A percentile compares a stretch with the other conserved stretches of the same genome.
These are phyloP conservation scores for Trametes punicea DNA, from an alignment of 768 basidiomycete genomes.

Conservation along the genomic window DNA sequence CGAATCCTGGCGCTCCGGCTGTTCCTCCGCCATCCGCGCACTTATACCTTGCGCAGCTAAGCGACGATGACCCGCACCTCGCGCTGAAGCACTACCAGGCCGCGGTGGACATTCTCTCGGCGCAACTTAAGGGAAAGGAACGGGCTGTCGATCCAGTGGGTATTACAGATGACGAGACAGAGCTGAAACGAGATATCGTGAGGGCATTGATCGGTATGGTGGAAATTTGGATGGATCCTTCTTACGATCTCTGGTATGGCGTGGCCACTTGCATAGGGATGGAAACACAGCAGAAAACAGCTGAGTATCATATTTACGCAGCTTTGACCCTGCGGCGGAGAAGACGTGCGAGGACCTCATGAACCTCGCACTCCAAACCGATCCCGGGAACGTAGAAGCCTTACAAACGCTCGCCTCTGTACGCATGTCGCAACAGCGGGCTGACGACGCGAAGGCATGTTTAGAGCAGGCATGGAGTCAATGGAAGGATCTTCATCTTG, in stretches of 20 bases:
- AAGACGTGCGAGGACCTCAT: constrained; percentile 78
- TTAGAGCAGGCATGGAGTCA: constrained; percentile 64
- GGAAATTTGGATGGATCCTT: constrained; percentile 95
- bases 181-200: constrained; percentile 66
- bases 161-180: constrained; percentile 46
- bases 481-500: constrained; percentile 68
- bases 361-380: constrained; percentile 64
- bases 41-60: constrained; percentile 85
- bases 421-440: constrained; percentile 80
- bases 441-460: constrained; percentile 74
- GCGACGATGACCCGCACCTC: constrained; percentile 67
- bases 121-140: constrained; percentile 74
- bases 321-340: constrained; percentile 81
- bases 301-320: constrained; percentile 28
- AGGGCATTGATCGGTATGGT: constrained; percentile 84
- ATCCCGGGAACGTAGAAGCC: constrained; percentile 75
- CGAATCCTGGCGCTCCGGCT: constrained; percentile 54
- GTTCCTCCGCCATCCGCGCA: constrained; percentile 73
- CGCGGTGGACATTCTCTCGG: constrained; percentile 68
- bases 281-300: too few relatives aligned
- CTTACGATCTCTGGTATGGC: constrained; percentile 79
- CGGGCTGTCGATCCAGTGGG: constrained; percentile 41
- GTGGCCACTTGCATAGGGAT: not conserved
- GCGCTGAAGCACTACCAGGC: constrained; percentile 76
- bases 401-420: constrained; percentile 81